Evolutionary conservation across 257 asterid genomes (phyloP).

Genomic region (Voacanga thouarsii): DNA sequence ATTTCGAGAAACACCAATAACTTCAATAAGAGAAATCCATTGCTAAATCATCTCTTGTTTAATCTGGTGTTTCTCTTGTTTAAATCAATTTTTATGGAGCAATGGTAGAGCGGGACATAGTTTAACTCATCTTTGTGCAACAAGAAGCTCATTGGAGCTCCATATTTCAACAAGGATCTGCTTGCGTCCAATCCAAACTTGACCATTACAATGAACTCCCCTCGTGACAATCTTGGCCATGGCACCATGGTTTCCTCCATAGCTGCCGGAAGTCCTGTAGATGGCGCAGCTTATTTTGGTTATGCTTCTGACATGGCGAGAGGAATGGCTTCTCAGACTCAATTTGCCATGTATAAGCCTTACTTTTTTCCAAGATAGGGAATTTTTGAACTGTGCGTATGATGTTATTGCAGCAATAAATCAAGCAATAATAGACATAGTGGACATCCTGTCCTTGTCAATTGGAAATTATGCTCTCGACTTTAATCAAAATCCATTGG

Average conservation of each 20-base stretch:
- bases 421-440: constrained; percentile 46
- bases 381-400: constrained; percentile 4
- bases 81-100: too few relatives aligned
- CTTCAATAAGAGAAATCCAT: too few relatives aligned
- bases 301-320: constrained; percentile 43
- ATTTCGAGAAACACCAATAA: too few relatives aligned
- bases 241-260: constrained; percentile 48
- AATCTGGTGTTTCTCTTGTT: too few relatives aligned
- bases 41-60: too few relatives aligned
- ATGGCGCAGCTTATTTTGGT: constrained; percentile 32
- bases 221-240: constrained; percentile 37
- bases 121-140: too few relatives aligned
- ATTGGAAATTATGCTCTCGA: not conserved
- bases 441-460: constrained; percentile 42
- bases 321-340: constrained; percentile 47
- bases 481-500: constrained; percentile 33
- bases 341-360: constrained; percentile 37
- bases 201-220: constrained; percentile 30
- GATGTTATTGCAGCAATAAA: constrained; percentile 54
- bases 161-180: constrained; percentile 3
- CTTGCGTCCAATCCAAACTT: constrained; percentile 26
- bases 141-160: too few relatives aligned
- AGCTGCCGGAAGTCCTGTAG: constrained; percentile 41
- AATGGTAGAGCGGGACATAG: too few relatives aligned
- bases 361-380: constrained; percentile 21